phyloP scores from a whole-genome alignment of 352 stramenopile species.

The Globisporangium polare region DNA sequence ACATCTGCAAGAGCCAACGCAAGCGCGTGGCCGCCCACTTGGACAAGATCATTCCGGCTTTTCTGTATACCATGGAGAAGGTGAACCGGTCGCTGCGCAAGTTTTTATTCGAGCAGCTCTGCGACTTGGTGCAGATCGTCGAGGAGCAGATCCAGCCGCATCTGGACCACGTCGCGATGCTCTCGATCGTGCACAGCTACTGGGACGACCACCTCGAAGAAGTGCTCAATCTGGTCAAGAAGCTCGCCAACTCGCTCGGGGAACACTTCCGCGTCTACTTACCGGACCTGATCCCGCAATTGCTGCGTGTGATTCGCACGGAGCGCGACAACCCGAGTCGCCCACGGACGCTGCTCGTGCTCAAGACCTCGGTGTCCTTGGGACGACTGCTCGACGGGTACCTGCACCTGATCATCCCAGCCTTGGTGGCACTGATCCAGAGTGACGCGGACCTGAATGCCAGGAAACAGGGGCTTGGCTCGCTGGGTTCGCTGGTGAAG shows the following conservation, averaged over 20 bases:
- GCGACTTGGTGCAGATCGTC: slow-evolving; percentile 95
- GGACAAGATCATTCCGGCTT: slow-evolving; percentile 96
- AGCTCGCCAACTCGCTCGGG: slow-evolving; percentile 78
- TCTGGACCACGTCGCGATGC: slow-evolving; percentile 76
- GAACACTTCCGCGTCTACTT: slow-evolving; percentile 90
- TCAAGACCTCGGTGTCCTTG: slow-evolving; percentile 78
- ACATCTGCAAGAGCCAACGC: slow-evolving; percentile 97
- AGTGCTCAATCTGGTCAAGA: slow-evolving; percentile 97
- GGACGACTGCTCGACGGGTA: slow-evolving; percentile 79
- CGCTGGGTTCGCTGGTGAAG: slow-evolving; percentile 82
- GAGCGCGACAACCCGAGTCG: slow-evolving; percentile 66
- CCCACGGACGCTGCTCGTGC: slow-evolving; percentile 67
- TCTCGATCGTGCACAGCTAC: slow-evolving; percentile 80
- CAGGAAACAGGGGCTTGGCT: slow-evolving; percentile 75
- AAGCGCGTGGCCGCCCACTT: slow-evolving; percentile 94
- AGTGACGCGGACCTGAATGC: slow-evolving; percentile 80
- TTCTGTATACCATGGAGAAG: slow-evolving; percentile 92
- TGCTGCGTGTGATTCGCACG: slow-evolving; percentile 83
- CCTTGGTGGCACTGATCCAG: slow-evolving; percentile 78
- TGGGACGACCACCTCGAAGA: slow-evolving; percentile 93
- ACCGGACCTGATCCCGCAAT: slow-evolving; percentile 81
- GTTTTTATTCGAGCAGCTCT: slow-evolving; percentile 96
- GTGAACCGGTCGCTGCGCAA: slow-evolving; percentile 88
- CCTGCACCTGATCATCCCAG: slow-evolving; percentile 81
- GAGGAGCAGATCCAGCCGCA: slow-evolving; percentile 94